Conservation (phyloP, 441 rosid genomes). For the Euphorbia corollata region DNA sequence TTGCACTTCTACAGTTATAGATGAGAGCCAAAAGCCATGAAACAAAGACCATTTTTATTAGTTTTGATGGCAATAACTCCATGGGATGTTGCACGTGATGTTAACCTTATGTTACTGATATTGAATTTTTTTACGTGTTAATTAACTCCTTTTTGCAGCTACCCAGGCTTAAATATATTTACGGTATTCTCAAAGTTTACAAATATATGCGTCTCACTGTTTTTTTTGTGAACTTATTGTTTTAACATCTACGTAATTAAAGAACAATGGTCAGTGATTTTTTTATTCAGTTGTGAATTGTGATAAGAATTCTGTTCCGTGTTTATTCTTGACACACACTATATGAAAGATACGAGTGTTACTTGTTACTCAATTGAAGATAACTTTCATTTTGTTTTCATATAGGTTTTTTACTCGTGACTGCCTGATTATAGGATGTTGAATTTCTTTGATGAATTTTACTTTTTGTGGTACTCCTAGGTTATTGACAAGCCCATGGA, state of each 20-base stretch:
- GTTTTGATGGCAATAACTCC: background rate
- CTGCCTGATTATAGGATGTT: background rate
- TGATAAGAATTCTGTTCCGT: background rate
- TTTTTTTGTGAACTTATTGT: background rate
- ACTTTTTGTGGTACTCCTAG: slow-evolving; percentile 9
- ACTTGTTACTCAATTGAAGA: no score
- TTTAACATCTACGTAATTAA: background rate
- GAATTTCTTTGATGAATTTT: background rate
- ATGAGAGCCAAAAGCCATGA: background rate
- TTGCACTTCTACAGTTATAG: background rate
- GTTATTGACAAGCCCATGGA: slow-evolving; percentile 99
- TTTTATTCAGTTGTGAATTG: background rate
- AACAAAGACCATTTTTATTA: background rate
- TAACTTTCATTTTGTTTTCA: no score
- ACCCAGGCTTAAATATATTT: background rate
- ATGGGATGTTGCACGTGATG: background rate
- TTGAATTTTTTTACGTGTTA: background rate
- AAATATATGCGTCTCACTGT: background rate
- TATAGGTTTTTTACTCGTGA: no score
- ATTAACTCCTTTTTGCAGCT: background rate
- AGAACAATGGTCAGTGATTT: background rate
- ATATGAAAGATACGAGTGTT: no score
- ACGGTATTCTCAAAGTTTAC: background rate
- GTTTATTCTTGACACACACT: no score
- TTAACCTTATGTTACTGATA: background rate